Base-by-base conservation (phyloP, 768 basidiomycete genomes). In the Lactarius sp. region DNA sequence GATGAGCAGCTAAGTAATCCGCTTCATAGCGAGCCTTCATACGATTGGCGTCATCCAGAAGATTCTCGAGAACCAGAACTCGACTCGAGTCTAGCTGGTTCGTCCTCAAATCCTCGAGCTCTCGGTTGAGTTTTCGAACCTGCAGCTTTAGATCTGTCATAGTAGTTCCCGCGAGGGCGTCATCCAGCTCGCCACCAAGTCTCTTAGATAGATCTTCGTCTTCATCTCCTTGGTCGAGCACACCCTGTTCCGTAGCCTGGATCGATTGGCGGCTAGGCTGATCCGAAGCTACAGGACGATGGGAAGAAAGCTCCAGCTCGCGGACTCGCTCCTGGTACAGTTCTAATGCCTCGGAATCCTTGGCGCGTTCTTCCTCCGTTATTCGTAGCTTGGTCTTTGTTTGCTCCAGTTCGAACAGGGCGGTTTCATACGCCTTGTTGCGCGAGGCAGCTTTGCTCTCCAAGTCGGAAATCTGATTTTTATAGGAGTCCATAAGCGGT, bases 81-180 rank as follows among this genome's bases (percentile, higher is more conserved):
- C 85, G 81, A 64, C 88, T 90, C 7, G 85, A 80, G 70, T 94
- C 92, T 6, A 78, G 87, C 69, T 89, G 86, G 65, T 90, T 87
- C 73, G 85, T 85, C 73, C 80, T 80, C 37, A 88, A 81, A 6
- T 84, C 81, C 54, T 87, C 86, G 37, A 98, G 79, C 71, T 98
- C 93, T 31, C 93, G 78, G 72, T 90, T 79, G 34, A 98, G 80
- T 64, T 84, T 87, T 64, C 87, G 84, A 55, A 98, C 84, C 71
- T 92, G 88, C 34, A 98, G 78, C 72, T 95, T 97, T 66, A 98
- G 77, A 71, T 94, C 92, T 1, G 94, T 98, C 85, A 87, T 94
- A 12, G 89, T 93, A 52, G 86, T 90, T 31, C 92, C 91, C 33
- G 83, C 74, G 50, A 93, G 80, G 0, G 92, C 92, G 67, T 94